Evolutionary conservation across 1,284 basidiomycete genomes (phyloP).

Genomic region (Prillingera fragicola): DNA sequence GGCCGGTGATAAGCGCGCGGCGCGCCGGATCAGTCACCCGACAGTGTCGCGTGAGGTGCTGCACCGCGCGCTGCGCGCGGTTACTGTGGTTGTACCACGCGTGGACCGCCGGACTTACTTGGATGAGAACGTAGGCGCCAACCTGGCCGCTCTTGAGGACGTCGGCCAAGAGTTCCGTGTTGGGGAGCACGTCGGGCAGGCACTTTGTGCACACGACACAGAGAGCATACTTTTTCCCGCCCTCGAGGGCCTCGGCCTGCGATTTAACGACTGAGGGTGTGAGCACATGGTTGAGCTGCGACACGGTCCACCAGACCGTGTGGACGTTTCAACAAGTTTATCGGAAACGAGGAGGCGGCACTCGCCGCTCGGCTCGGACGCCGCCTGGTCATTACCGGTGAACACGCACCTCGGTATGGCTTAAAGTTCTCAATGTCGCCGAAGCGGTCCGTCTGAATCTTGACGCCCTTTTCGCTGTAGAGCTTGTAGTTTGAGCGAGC

Average conservation of each 20-base stretch:
- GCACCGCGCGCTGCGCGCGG: too few species aligned
- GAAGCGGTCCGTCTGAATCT: slow-evolving; percentile 58
- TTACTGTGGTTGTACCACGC: background rate
- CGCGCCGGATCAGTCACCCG: background rate
- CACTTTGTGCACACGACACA: slow-evolving; percentile 68
- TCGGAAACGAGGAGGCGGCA: background rate
- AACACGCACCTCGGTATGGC: slow-evolving; percentile 58
- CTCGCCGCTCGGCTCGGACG: too few species aligned
- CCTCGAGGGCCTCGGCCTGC: slow-evolving; percentile 54
- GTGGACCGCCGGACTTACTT: slow-evolving; percentile 48
- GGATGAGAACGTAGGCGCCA: slow-evolving; percentile 61
- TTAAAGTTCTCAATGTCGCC: slow-evolving; percentile 58
- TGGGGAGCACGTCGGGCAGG: slow-evolving; percentile 62
- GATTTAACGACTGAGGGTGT: slow-evolving; percentile 55
- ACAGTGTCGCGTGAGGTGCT: too few species aligned
- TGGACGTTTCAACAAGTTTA: background rate
- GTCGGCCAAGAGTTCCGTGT: slow-evolving; percentile 57
- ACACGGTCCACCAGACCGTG: too few species aligned
- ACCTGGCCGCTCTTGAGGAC: slow-evolving; percentile 55
- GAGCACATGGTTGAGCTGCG: too few species aligned
- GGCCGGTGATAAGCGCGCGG: background rate
- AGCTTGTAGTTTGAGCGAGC: slow-evolving; percentile 66
- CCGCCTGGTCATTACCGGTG: background rate
- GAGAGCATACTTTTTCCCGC: slow-evolving; percentile 58
- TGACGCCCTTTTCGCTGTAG: slow-evolving; percentile 53